Percentiles rank a stretch among this genome's conserved stretches.
These are phyloP conservation scores for Citrus australasica DNA, from an alignment of 345 rosid genomes.

Conservation along the genomic window DNA sequence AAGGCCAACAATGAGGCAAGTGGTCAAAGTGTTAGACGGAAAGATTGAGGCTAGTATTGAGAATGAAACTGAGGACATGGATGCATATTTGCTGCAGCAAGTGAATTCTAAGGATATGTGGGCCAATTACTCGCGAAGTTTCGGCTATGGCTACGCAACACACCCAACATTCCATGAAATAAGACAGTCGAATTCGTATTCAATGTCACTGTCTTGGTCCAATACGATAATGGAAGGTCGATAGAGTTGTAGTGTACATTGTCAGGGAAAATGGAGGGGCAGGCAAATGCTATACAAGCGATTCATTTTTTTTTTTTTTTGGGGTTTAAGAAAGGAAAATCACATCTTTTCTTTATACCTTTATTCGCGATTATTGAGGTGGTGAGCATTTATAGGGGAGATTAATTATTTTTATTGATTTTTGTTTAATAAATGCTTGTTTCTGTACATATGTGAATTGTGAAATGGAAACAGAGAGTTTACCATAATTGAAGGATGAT, in stretches of 20 bases:
- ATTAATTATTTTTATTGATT: not conserved
- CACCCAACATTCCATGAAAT: slow-evolving; percentile 56
- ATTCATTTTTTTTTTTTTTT: not conserved
- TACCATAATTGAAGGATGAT: not conserved
- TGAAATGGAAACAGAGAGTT: not conserved
- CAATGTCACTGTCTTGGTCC: slow-evolving; percentile 45
- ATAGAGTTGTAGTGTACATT: slow-evolving; percentile 10
- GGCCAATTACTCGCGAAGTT: slow-evolving; percentile 25
- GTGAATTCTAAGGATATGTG: slow-evolving; percentile 30
- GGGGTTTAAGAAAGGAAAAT: not conserved
- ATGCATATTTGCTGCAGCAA: slow-evolving; percentile 43
- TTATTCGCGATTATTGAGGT: not conserved
- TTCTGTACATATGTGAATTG: not conserved
- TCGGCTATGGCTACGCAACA: slow-evolving; percentile 4
- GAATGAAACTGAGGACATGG: slow-evolving; percentile 46
- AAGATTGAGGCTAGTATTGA: slow-evolving; percentile 32
- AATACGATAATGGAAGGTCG: slow-evolving; percentile 35
- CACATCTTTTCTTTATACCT: not conserved
- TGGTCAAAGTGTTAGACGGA: slow-evolving; percentile 55
- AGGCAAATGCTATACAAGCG: not conserved
- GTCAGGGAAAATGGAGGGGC: not conserved
- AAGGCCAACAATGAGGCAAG: slow-evolving; percentile 81
- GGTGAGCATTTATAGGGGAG: not conserved
- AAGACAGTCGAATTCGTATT: slow-evolving; percentile 30
- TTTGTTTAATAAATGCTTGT: not conserved